Base-by-base conservation (phyloP, 345 rosid genomes). In the Ricinus communis region DNA sequence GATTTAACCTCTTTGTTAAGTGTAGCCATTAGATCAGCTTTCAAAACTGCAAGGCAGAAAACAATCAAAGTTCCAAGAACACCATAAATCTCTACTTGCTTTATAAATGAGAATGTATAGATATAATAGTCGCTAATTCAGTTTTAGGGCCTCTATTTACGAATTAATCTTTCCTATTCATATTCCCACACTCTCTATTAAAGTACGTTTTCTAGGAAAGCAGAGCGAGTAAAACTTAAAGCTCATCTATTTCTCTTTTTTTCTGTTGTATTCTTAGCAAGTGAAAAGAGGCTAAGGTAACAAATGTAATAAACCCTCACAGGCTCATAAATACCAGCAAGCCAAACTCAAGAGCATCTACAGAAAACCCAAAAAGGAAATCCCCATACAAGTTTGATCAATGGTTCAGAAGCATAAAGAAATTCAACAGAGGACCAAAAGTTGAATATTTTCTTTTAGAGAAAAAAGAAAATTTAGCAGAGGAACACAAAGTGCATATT, bases 1-100 rank as follows among this genome's bases (percentile, higher is more conserved):
- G 94, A 87, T 77, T 87, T 92, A 71, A 88, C 97, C 85, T 81
- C 89, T 84, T 90, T 89, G 71, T 88, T 80, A 40, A 94, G 84
- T 43, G 87, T 83, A 77, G 78, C 84, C 88, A 85, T 82, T 71
- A 94, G 63, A 85, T 94, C 99, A 74, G 87, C 77, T 72, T 88
- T 91, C 81, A 95, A 73, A 68, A 83, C 98, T 94, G 85, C 82
- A 77, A 56, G 13, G 22, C 64, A 64, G 50, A 0, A 74, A 65
- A 57, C n/a, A 16, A 70, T 67, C 18, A 63, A 46, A 19, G 12
- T 16, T 24, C 13, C 27, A 57, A 31, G 2, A 49, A 22, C 45
- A 46, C 43, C 49, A 21, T 33, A 57, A 53, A 68, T 64, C 41
- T 47, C 38, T 33, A 31, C 59, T n/a, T n/a, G n/a, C n/a, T n/a